Evolutionary conservation across 441 rosid species (phyloP), one percentile per base, ranked within the genome.

Genomic region (Bruguiera hainesii): DNA sequence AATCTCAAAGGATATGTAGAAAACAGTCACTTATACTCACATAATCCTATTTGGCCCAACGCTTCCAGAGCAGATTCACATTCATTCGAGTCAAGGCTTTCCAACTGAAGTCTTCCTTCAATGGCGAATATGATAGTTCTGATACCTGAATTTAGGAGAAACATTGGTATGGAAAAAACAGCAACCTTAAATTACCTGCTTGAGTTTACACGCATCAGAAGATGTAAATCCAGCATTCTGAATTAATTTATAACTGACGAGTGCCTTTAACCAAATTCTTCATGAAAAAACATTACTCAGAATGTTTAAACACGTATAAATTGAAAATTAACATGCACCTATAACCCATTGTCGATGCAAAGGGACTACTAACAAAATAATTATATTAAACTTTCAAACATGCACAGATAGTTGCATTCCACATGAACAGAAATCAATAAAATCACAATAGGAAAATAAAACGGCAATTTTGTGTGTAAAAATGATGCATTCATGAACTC

Each of bases 1-100:
- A 59, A 50, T 23, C 10, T 53, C 46, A 46, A 18, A 33, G 39
- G 20, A 49, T 46, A 52, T n/a, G 23, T 19, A 48, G 50, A 19
- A 30, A 42, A 23, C 68, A 80, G 55, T 58, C 30, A 67, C 20
- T 64, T 48, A 65, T 70, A 83, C 96, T 82, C 83, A 93, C 98
- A 81, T 42, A 79, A 80, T 52, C 97, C 98, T 64, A 91, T 85
- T 74, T 84, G 89, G 72, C 96, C 95, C 80, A 93, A 75, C 64
- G 96, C 89, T 78, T 91, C 98, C 75, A 93, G 75, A 65, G 93
- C 93, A 75, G 85, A 78, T 87, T 89, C 96, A 68, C 74, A 77
- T 80, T 87, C 96, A 77, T 89, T 80, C 29, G 73, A 7, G 76
- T 88, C 87, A 76, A 76, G 78, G 78, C 28, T 75, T 60, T 75